Evolutionary conservation across 1,139 yeast species (phyloP).

Genomic region (Candida tropicalis): DNA sequence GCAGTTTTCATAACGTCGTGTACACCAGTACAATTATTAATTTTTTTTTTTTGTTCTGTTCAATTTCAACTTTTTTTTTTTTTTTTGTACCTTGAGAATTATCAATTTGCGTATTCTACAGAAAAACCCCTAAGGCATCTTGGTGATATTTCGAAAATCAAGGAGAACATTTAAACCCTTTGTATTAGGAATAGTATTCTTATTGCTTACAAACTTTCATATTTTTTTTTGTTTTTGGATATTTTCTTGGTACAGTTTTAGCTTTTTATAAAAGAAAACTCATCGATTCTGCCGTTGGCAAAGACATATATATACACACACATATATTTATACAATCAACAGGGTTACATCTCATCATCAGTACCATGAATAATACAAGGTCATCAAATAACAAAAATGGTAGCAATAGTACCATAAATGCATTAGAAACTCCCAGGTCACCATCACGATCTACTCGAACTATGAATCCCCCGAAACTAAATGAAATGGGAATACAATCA

Average conservation of each 20-base stretch:
- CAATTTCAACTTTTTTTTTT: background rate
- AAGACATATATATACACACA: no score
- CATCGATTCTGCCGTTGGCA: no score
- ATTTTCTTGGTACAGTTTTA: no score
- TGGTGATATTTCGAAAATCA: background rate
- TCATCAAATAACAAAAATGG: background rate
- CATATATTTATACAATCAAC: no score
- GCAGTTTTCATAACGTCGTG: background rate
- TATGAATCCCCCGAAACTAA: slow-evolving; percentile 35
- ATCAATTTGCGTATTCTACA: background rate
- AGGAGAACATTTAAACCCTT: slow-evolving; percentile 1
- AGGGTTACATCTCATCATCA: no score
- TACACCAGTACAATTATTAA: background rate
- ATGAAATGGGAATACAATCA: slow-evolving; percentile 37
- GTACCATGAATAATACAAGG: no score
- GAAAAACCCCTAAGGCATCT: slow-evolving; percentile 4
- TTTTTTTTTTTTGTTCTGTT: slow-evolving; percentile 5
- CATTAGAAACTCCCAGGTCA: slow-evolving; percentile 41
- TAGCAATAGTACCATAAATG: slow-evolving; percentile 5
- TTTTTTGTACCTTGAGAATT: slow-evolving; percentile 7
- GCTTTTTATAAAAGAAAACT: no score
- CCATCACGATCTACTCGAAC: slow-evolving; percentile 44
- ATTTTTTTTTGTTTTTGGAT: no score
- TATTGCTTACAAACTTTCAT: no score
- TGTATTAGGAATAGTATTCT: no score